phyloP scores from a whole-genome alignment of 345 rosid genomes.

The Toxicodendron radicans region DNA sequence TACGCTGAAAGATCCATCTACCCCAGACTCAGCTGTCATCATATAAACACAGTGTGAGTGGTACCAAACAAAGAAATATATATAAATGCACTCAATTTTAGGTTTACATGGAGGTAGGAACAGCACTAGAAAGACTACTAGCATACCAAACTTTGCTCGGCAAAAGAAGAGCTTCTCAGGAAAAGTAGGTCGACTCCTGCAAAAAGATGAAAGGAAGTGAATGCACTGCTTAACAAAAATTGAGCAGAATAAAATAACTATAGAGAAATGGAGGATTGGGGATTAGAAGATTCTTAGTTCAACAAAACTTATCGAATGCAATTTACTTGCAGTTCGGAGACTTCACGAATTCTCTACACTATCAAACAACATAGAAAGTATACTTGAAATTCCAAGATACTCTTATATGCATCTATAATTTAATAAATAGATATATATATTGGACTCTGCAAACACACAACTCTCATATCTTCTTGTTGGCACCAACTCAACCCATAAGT shows the following conservation, averaged over 20 bases:
- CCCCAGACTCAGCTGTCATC: conserved; percentile 47
- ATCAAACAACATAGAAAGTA: not conserved
- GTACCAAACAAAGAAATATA: not conserved
- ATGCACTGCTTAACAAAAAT: not conserved
- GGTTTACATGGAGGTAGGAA: not conserved
- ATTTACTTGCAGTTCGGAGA: not conserved
- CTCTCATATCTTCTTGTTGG: too few species aligned
- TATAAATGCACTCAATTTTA: not conserved
- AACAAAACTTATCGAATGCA: not conserved
- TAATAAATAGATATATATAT: too few species aligned
- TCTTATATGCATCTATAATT: too few species aligned
- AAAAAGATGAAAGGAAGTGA: not conserved
- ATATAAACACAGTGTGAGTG: not conserved
- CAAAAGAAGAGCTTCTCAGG: conserved; percentile 34
- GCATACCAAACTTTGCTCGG: conserved; percentile 40
- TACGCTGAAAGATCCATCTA: conserved; percentile 51
- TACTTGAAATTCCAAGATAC: not conserved
- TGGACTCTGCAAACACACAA: too few species aligned
- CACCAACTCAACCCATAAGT: too few species aligned
- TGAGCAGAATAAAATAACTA: not conserved
- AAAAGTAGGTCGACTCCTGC: conserved; percentile 29
- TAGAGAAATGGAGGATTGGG: not conserved
- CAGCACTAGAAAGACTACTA: not conserved
- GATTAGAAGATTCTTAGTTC: not conserved
- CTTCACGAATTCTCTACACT: not conserved